Evolutionary conservation across 2,329 filamentous ascomycete genomes (phyloP).

Genomic region (Pyrenophora seminiperda): DNA sequence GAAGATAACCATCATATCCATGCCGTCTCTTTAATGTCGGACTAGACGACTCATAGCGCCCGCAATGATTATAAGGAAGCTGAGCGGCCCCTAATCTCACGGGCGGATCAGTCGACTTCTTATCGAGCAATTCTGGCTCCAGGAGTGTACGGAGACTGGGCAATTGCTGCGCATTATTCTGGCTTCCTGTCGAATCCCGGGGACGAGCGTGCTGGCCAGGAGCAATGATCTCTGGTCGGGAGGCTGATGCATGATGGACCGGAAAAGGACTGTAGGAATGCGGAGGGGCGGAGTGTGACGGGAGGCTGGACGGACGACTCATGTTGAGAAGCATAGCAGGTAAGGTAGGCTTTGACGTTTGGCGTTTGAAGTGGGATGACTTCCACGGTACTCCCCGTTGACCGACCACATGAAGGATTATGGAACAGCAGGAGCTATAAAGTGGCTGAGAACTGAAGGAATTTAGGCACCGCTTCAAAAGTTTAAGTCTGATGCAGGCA

Average conservation of each 20-base stretch:
- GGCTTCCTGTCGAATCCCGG: slow-evolving; percentile 31
- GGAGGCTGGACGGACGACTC: slow-evolving; percentile 83
- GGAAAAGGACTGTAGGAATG: slow-evolving; percentile 38
- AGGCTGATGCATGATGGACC: slow-evolving; percentile 31
- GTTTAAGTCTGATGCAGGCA: slow-evolving; percentile 40
- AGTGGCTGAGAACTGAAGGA: slow-evolving; percentile 28
- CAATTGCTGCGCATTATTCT: slow-evolving; percentile 42
- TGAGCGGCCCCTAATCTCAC: slow-evolving; percentile 28
- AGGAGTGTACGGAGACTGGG: slow-evolving; percentile 47
- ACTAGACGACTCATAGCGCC: slow-evolving; percentile 40
- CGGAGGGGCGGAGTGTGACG: slow-evolving; percentile 66
- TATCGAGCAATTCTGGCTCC: slow-evolving; percentile 44
- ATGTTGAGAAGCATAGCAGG: slow-evolving; percentile 65
- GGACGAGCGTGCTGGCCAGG: slow-evolving; percentile 34
- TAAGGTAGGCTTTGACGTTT: slow-evolving; percentile 30
- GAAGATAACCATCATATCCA: slow-evolving; percentile 40
- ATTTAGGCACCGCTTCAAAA: slow-evolving; percentile 33
- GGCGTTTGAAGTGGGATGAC: slow-evolving; percentile 35
- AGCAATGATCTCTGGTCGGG: slow-evolving; percentile 33
- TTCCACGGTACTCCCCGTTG: slow-evolving; percentile 40
- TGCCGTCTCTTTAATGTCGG: slow-evolving; percentile 46
- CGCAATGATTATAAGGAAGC: slow-evolving; percentile 24
- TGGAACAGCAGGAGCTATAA: slow-evolving; percentile 39
- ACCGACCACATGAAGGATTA: slow-evolving; percentile 40
- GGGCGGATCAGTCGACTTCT: slow-evolving; percentile 34